Base-by-base conservation (phyloP, 1,284 basidiomycete species). In the Fistulinella staudtii region DNA sequence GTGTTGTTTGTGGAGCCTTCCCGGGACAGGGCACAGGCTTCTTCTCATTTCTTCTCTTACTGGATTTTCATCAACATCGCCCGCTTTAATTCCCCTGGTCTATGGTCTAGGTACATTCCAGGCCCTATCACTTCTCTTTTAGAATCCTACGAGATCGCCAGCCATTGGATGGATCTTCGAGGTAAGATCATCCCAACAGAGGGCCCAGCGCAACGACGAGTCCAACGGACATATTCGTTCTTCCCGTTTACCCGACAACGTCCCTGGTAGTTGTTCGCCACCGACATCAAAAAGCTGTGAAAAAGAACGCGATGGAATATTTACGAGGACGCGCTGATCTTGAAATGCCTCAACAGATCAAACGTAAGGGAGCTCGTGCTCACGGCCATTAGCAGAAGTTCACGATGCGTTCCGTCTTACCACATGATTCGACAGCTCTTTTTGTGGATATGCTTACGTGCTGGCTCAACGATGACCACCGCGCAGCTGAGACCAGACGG, bases 1-100 rank as follows among this genome's bases (percentile, higher is more conserved):
- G n/a, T n/a, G n/a, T n/a, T n/a, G n/a, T n/a, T n/a, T n/a, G n/a
- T n/a, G n/a, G n/a, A n/a, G n/a, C n/a, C n/a, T n/a, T n/a, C n/a
- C n/a, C n/a, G n/a, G n/a, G n/a, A n/a, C n/a, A n/a, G n/a, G n/a
- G n/a, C n/a, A n/a, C n/a, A n/a, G n/a, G n/a, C n/a, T n/a, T n/a
- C n/a, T n/a, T n/a, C n/a, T n/a, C n/a, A n/a, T n/a, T n/a, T n/a
- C n/a, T n/a, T n/a, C n/a, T n/a, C n/a, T n/a, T n/a, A 24, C 35
- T 41, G 27, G 36, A 31, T 35, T 31, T 41, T 42, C 45, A 35
- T 46, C 43, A 22, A 38, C n/a, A 36, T 45, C 21, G 34, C 27
- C 33, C 36, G 23, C n/a, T 15, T n/a, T 41, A 28, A 36, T 43
- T 23, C 40, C 21, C 18, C 22, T 22, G 38, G n/a, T 24, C 30